Percentiles rank a stretch among this genome's conserved stretches.
Conservation (phyloP, 2,329 filamentous ascomycete genomes). For the Nemania sp. region DNA sequence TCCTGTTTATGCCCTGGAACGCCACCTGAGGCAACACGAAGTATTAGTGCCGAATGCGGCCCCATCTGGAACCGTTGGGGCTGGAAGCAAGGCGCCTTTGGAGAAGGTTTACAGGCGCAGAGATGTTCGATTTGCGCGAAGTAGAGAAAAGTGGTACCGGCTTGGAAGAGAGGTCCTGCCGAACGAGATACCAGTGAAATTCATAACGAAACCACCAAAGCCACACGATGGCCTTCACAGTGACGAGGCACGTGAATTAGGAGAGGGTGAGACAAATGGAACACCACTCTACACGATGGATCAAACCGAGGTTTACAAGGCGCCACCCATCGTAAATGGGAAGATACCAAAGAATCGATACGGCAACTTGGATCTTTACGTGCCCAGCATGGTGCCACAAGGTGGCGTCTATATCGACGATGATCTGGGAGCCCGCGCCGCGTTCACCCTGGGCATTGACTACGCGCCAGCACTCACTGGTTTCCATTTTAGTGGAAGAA, state of each 20-base stretch:
- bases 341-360: slow-evolving; percentile 87
- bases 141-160: slow-evolving; percentile 88
- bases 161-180: slow-evolving; percentile 78
- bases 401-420: slow-evolving; percentile 75
- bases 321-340: slow-evolving; percentile 76
- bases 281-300: slow-evolving; percentile 64
- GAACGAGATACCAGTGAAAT: slow-evolving; percentile 82
- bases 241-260: slow-evolving; percentile 43
- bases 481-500: slow-evolving; percentile 83
- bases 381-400: slow-evolving; percentile 84
- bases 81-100: slow-evolving; percentile 64
- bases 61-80: slow-evolving; percentile 76
- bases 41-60: slow-evolving; percentile 73
- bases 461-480: slow-evolving; percentile 89
- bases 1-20: slow-evolving; percentile 79
- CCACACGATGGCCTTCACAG: slow-evolving; percentile 44
- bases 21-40: slow-evolving; percentile 83
- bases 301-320: slow-evolving; percentile 73
- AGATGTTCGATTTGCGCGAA: slow-evolving; percentile 79
- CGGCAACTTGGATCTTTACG: slow-evolving; percentile 92
- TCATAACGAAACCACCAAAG: slow-evolving; percentile 58
- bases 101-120: slow-evolving; percentile 82
- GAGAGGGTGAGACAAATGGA: slow-evolving; percentile 50
- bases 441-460: slow-evolving; percentile 76
- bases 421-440: slow-evolving; percentile 69